phyloP scores from a whole-genome alignment of 768 basidiomycete genomes.

The Leccinum broughii region DNA sequence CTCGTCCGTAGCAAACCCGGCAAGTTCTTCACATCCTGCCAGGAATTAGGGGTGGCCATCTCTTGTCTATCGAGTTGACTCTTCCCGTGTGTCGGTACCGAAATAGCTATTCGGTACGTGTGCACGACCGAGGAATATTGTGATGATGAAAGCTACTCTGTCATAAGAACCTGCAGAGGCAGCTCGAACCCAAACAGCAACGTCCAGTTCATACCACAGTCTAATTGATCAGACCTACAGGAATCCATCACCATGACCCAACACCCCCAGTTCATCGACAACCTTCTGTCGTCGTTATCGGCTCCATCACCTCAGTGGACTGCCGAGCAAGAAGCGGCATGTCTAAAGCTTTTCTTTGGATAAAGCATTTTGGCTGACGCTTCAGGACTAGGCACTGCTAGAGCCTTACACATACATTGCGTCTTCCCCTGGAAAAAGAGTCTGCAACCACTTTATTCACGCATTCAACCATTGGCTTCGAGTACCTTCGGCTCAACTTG shows the following conservation, averaged over 20 bases:
- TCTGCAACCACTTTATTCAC: conserved; percentile 80
- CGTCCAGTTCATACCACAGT: background rate
- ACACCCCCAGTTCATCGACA: conserved; percentile 39
- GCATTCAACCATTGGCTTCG: conserved; percentile 95
- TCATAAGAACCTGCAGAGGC: background rate
- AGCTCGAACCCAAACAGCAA: background rate
- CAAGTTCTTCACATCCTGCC: too few relatives aligned
- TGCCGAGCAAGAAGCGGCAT: conserved; percentile 25
- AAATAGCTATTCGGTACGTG: background rate
- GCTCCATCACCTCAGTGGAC: conserved; percentile 25
- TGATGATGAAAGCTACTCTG: background rate
- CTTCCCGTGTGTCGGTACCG: background rate
- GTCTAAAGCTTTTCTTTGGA: background rate
- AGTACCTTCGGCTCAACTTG: conserved; percentile 71
- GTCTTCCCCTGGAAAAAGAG: conserved; percentile 87
- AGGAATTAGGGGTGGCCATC: too few relatives aligned
- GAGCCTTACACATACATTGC: conserved; percentile 90
- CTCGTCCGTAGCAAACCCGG: too few relatives aligned
- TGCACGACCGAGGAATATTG: background rate
- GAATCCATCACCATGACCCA: conserved; percentile 10
- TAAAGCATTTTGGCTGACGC: background rate
- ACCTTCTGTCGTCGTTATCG: conserved; percentile 35
- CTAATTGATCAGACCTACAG: background rate
- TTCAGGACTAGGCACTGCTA: conserved; percentile 49
- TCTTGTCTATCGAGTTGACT: too few relatives aligned